phyloP scores from a whole-genome alignment of 768 basidiomycete species.

The Boletus fagicola region DNA sequence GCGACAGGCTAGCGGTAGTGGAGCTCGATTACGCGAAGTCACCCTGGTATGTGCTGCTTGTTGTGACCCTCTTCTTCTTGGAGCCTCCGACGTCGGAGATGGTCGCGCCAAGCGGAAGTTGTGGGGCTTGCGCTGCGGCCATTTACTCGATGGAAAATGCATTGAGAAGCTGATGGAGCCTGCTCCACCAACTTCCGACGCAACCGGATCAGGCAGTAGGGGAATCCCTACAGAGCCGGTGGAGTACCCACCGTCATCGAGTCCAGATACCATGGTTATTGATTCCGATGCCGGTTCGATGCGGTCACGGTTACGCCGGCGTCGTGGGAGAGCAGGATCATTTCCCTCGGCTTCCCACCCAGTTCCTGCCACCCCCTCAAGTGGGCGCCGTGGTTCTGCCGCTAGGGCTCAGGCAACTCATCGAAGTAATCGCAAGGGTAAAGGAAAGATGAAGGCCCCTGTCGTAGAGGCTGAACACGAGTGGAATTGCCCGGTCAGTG shows the following conservation, averaged over 20 bases:
- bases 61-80: constrained; percentile 58
- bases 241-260: background rate
- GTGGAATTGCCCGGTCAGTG: constrained; percentile 65
- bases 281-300: constrained; percentile 38
- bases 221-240: constrained; percentile 14
- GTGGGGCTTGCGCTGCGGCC: constrained; percentile 76
- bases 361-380: constrained; percentile 4
- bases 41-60: constrained; percentile 69
- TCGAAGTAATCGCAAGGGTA: constrained; percentile 29
- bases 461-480: constrained; percentile 48
- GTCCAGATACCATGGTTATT: constrained; percentile 32
- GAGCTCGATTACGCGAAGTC: constrained; percentile 32
- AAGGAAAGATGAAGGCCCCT: constrained; percentile 36
- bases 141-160: constrained; percentile 78
- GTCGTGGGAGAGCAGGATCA: constrained; percentile 24
- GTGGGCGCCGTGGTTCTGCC: constrained; percentile 8
- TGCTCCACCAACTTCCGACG: constrained; percentile 6
- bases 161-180: constrained; percentile 57
- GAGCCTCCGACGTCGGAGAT: constrained; percentile 46
- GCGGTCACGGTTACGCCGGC: constrained; percentile 58
- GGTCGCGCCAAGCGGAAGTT: constrained; percentile 49
- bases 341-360: constrained; percentile 1
- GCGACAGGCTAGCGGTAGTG: constrained; percentile 24
- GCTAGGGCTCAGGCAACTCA: background rate
- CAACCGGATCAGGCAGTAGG: constrained; percentile 9